Conservation (phyloP, 2,329 filamentous ascomycete genomes). For the Fusarium sp. region DNA sequence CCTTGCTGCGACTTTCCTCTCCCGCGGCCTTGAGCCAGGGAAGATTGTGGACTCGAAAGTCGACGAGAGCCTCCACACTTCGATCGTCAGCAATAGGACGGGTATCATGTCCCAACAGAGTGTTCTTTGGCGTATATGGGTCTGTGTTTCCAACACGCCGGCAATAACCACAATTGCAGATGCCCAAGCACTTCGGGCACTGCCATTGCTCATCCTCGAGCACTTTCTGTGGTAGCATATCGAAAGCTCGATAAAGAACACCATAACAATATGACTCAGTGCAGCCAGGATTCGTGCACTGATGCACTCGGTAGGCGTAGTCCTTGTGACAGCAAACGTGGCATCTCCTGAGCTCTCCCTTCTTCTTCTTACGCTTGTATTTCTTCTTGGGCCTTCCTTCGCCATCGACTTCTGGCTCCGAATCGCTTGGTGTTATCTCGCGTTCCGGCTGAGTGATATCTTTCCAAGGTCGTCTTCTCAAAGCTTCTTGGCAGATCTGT, state of each 20-base stretch:
- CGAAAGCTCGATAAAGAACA: slow-evolving; percentile 90
- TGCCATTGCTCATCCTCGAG: slow-evolving; percentile 87
- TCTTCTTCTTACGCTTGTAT: slow-evolving; percentile 64
- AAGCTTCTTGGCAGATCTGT: slow-evolving; percentile 92
- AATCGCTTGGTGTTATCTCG: slow-evolving; percentile 59
- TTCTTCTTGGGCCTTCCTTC: slow-evolving; percentile 72
- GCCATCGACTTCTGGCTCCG: slow-evolving; percentile 71
- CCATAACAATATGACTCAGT: slow-evolving; percentile 88
- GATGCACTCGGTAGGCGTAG: slow-evolving; percentile 84
- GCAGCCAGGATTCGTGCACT: slow-evolving; percentile 78
- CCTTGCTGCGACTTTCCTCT: slow-evolving; percentile 67
- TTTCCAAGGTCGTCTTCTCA: slow-evolving; percentile 82
- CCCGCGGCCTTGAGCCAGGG: slow-evolving; percentile 77
- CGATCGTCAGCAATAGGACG: slow-evolving; percentile 89
- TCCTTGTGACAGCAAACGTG: slow-evolving; percentile 88
- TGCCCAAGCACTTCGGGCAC: slow-evolving; percentile 86
- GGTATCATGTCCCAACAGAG: slow-evolving; percentile 90
- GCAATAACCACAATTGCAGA: slow-evolving; percentile 89
- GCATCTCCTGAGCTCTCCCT: slow-evolving; percentile 70
- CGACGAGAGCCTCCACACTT: slow-evolving; percentile 89
- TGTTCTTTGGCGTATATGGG: slow-evolving; percentile 88
- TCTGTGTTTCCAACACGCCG: slow-evolving; percentile 72
- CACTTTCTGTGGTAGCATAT: slow-evolving; percentile 84
- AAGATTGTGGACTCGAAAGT: slow-evolving; percentile 90
- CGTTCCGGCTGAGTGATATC: slow-evolving; percentile 75